Evolutionary conservation across 2,329 filamentous ascomycete species (phyloP).

Genomic region (Penicillium janthinellum): DNA sequence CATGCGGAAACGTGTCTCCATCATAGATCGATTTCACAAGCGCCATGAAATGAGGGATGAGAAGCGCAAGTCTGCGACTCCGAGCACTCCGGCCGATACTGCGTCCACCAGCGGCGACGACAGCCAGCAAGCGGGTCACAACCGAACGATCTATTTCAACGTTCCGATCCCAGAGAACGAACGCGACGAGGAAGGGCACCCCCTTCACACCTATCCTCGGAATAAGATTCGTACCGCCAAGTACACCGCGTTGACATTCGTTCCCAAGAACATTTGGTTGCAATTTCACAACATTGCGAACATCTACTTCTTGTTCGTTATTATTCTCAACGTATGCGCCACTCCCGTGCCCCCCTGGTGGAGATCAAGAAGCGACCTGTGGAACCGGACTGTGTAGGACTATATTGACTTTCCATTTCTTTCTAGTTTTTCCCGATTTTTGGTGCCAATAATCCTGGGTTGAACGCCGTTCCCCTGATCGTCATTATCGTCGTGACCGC

Average conservation of each 20-base stretch:
- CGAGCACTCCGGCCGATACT: constrained; percentile 39
- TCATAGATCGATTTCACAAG: constrained; percentile 74
- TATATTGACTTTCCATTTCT: constrained; percentile 24
- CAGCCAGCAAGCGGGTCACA: constrained; percentile 51
- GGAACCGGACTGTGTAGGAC: neutral
- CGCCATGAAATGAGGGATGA: constrained; percentile 67
- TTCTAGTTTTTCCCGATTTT: constrained; percentile 91
- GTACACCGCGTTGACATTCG: constrained; percentile 91
- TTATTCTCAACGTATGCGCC: constrained; percentile 83
- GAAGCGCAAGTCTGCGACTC: constrained; percentile 57
- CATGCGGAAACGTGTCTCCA: constrained; percentile 75
- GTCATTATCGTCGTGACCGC: constrained; percentile 87
- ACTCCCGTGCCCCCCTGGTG: neutral
- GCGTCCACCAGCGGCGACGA: constrained; percentile 25
- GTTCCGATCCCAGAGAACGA: constrained; percentile 72
- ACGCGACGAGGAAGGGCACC: constrained; percentile 78
- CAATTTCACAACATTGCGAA: constrained; percentile 99
- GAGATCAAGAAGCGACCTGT: neutral
- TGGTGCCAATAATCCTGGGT: constrained; percentile 82
- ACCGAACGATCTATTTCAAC: constrained; percentile 70
- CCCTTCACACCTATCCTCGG: constrained; percentile 69
- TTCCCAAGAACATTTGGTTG: constrained; percentile 95
- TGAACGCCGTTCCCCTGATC: constrained; percentile 89
- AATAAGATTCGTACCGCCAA: constrained; percentile 99
- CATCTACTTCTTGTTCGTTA: constrained; percentile 95